Evolutionary conservation across 1,284 basidiomycete genomes (phyloP).

Genomic region (Cryptococcus hybrid): DNA sequence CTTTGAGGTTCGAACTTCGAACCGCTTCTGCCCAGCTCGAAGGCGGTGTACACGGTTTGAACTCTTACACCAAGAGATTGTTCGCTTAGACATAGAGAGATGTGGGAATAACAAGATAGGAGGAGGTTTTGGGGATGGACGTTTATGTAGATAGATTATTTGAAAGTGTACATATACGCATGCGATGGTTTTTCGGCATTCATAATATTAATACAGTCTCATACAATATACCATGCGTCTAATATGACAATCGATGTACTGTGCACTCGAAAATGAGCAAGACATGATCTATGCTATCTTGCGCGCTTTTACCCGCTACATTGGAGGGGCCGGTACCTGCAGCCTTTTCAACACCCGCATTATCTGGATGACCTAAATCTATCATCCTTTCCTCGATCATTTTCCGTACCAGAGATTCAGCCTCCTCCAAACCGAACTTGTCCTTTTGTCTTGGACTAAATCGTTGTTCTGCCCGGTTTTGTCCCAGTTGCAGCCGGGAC

Average conservation of each 20-base stretch:
- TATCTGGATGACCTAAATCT: slow-evolving; percentile 59
- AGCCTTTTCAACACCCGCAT: slow-evolving; percentile 21
- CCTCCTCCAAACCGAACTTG: slow-evolving; percentile 42
- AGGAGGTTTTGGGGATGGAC: too few species aligned
- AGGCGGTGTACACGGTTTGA: slow-evolving; percentile 90
- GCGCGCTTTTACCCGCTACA: slow-evolving; percentile 19
- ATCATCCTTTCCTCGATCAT: slow-evolving; percentile 68
- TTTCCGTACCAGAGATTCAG: slow-evolving; percentile 55
- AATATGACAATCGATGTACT: not conserved
- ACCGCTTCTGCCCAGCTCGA: slow-evolving; percentile 95
- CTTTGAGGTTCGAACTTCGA: slow-evolving; percentile 86
- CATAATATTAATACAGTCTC: too few species aligned
- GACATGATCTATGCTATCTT: slow-evolving; percentile 1
- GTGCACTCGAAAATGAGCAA: not conserved
- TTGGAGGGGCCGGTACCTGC: not conserved
- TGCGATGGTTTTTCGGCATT: too few species aligned
- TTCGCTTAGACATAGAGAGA: slow-evolving; percentile 51
- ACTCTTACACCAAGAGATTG: slow-evolving; percentile 65
- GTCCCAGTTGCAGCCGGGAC: slow-evolving; percentile 40
- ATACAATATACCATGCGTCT: too few species aligned
- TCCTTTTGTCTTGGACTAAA: slow-evolving; percentile 29
- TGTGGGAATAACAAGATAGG: not conserved
- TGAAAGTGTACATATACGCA: too few species aligned
- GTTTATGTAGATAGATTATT: too few species aligned
- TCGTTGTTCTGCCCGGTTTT: slow-evolving; percentile 11